These are phyloP conservation scores for Hyaloperonospora arabidopsidis DNA, from an alignment of 352 stramenopile genomes.

Conservation along the genomic window DNA sequence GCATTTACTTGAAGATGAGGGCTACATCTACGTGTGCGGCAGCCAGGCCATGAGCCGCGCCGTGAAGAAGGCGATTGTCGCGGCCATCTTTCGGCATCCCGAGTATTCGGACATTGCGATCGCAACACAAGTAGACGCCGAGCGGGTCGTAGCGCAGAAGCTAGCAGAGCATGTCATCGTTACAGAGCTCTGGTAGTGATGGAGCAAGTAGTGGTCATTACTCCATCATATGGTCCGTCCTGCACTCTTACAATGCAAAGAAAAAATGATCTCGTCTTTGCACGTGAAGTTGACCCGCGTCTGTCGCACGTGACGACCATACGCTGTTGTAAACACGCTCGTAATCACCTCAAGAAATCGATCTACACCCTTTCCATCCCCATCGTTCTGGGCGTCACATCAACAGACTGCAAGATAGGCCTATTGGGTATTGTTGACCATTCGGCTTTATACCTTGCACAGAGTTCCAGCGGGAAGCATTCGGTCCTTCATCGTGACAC, in stretches of 20 bases:
- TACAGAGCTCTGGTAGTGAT: slow-evolving; percentile 63
- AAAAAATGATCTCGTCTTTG: slow-evolving; percentile 14
- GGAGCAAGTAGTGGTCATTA: background rate
- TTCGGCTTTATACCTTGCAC: too few relatives aligned
- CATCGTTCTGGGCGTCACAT: too few relatives aligned
- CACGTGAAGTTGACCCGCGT: slow-evolving; percentile 13
- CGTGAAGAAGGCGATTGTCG: slow-evolving; percentile 55
- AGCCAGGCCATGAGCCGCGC: slow-evolving; percentile 69
- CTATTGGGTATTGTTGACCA: too few relatives aligned
- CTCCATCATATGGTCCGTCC: slow-evolving; percentile 3
- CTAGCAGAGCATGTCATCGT: slow-evolving; percentile 41
- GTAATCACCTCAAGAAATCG: too few relatives aligned
- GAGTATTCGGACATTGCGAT: slow-evolving; percentile 23
- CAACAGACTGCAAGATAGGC: too few relatives aligned
- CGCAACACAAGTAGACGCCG: slow-evolving; percentile 31
- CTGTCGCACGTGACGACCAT: slow-evolving; percentile 10
- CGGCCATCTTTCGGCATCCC: slow-evolving; percentile 38
- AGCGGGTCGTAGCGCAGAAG: slow-evolving; percentile 40
- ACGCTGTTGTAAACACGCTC: too few relatives aligned
- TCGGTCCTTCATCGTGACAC: too few relatives aligned
- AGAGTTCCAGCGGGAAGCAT: too few relatives aligned
- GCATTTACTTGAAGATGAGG: slow-evolving; percentile 47
- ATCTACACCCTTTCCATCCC: too few relatives aligned
- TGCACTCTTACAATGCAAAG: too few relatives aligned
- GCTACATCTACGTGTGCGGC: slow-evolving; percentile 74